A percentile compares a stretch with the other conserved stretches of the same genome.
Evolutionary conservation across 768 basidiomycete species (phyloP).

Genomic region (Tylopilus rubrobrunneus): DNA sequence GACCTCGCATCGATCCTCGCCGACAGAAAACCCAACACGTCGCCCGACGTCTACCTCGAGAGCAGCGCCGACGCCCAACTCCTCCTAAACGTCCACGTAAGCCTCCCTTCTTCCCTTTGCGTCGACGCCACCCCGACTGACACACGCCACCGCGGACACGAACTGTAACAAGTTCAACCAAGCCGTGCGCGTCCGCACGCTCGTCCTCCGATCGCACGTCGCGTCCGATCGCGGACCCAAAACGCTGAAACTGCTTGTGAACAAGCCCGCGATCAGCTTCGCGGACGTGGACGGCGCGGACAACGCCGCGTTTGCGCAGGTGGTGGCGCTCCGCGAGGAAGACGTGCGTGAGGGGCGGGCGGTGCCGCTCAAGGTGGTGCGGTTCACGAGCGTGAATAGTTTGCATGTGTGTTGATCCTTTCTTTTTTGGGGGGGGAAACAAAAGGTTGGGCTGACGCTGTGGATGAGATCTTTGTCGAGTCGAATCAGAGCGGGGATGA

Average conservation of each 20-base stretch:
- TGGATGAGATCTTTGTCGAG: slow-evolving; percentile 58
- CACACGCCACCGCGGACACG: no score
- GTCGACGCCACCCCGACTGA: not conserved
- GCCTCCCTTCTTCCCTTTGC: slow-evolving; percentile 10
- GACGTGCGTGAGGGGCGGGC: slow-evolving; percentile 42
- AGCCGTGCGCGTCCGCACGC: slow-evolving; percentile 56
- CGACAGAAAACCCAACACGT: slow-evolving; percentile 41
- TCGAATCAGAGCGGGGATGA: slow-evolving; percentile 64
- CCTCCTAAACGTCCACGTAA: slow-evolving; percentile 60
- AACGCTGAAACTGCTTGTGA: slow-evolving; percentile 58
- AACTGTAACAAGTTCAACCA: slow-evolving; percentile 53
- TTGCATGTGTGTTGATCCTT: slow-evolving; percentile 45
- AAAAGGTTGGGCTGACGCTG: no score
- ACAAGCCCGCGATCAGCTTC: slow-evolving; percentile 59
- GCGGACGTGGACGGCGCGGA: slow-evolving; percentile 56
- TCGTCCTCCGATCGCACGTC: slow-evolving; percentile 45
- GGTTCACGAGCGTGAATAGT: slow-evolving; percentile 65
- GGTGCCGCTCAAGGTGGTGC: slow-evolving; percentile 57
- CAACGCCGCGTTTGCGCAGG: slow-evolving; percentile 52
- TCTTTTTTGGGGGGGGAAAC: no score
- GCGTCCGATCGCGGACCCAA: slow-evolving; percentile 48
- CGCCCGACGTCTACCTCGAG: slow-evolving; percentile 43
- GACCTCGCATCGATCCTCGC: slow-evolving; percentile 50
- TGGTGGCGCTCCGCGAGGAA: slow-evolving; percentile 48
- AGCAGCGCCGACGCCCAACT: slow-evolving; percentile 76